phyloP scores from a whole-genome alignment of 805 yeast genomes.

The Metschnikowia aberdeeniae region DNA sequence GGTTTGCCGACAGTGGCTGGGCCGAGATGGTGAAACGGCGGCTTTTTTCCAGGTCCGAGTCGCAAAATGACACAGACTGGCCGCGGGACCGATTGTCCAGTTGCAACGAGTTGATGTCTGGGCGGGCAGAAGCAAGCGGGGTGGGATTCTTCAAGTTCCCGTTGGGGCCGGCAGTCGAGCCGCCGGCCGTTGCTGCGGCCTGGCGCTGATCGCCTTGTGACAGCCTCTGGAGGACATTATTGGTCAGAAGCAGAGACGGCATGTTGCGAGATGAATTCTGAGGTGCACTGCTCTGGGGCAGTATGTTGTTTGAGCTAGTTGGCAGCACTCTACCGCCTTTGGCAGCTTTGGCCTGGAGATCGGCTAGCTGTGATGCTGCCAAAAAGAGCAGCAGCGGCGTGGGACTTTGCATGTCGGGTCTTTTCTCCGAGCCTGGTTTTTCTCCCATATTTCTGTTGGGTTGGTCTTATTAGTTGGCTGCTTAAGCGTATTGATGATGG shows the following conservation, averaged over 20 bases:
- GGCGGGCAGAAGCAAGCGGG: background rate
- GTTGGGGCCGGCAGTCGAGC: background rate
- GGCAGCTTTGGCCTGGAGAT: background rate
- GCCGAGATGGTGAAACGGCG: constrained; percentile 42
- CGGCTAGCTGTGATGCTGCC: constrained; percentile 1
- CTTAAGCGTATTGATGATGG: no score
- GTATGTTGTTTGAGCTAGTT: background rate
- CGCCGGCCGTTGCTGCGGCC: background rate
- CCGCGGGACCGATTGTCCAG: constrained; percentile 7
- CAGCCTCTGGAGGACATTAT: constrained; percentile 1
- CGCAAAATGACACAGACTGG: constrained; percentile 34
- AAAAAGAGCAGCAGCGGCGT: constrained; percentile 1
- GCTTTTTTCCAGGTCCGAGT: constrained; percentile 31
- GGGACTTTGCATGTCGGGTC: background rate
- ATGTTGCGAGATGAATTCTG: background rate
- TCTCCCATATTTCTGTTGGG: background rate
- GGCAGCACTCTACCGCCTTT: background rate
- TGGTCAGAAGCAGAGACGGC: constrained; percentile 1
- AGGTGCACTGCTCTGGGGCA: constrained; percentile 1
- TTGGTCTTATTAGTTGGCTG: background rate
- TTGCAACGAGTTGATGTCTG: constrained; percentile 5
- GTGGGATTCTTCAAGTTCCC: background rate
- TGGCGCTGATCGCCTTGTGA: background rate
- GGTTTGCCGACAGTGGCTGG: constrained; percentile 36
- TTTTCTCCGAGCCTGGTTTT: background rate